Evolutionary conservation across 345 rosid genomes (phyloP).

Genomic region (Bruguiera sexangula): DNA sequence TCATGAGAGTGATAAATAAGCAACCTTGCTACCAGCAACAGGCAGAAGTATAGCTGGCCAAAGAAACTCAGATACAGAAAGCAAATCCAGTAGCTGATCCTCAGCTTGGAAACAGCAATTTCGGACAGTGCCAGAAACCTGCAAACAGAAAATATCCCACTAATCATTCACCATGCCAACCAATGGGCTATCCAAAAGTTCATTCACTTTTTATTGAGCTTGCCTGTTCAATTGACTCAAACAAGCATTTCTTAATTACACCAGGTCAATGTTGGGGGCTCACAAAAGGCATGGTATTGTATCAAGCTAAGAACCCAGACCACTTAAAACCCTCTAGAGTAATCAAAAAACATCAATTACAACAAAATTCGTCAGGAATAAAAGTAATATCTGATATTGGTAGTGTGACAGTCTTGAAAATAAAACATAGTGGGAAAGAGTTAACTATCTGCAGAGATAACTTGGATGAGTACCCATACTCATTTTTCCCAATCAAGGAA

Average conservation of each 20-base stretch:
- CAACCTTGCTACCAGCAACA: conserved; percentile 87
- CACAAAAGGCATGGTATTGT: too few relatives aligned
- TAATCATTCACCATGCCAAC: conserved; percentile 2
- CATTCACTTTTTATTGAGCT: conserved; percentile 9
- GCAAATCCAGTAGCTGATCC: conserved; percentile 74
- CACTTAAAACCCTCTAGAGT: too few relatives aligned
- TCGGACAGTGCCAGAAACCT: conserved; percentile 83
- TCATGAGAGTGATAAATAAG: neutral
- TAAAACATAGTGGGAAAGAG: too few relatives aligned
- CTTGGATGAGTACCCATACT: too few relatives aligned
- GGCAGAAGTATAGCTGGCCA: conserved; percentile 94
- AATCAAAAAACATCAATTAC: too few relatives aligned
- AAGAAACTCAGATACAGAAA: conserved; percentile 77
- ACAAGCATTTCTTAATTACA: conserved; percentile 1
- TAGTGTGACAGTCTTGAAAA: too few relatives aligned
- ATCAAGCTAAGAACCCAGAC: too few relatives aligned
- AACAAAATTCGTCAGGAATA: too few relatives aligned
- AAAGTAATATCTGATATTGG: too few relatives aligned
- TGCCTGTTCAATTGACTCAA: neutral
- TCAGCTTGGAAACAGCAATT: conserved; percentile 96
- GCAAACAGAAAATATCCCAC: conserved; percentile 21
- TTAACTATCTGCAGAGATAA: too few relatives aligned
- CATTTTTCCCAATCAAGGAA: neutral
- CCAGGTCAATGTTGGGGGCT: neutral
- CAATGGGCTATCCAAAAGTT: conserved; percentile 5